Evolutionary conservation across 306 rosid genomes (phyloP).

Genomic region (Neltuma alba): DNA sequence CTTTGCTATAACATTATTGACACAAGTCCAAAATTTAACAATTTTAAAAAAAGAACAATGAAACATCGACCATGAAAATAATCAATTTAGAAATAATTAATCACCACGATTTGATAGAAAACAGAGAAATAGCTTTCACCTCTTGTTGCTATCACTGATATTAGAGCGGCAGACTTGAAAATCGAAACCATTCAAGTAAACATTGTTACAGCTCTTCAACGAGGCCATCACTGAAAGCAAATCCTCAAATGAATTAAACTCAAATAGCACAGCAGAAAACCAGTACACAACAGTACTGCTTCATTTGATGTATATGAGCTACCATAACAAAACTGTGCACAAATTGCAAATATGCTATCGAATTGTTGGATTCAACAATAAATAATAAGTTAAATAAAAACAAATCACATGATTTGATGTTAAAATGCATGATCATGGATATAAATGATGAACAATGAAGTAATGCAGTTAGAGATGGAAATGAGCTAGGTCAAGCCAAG

Average conservation of each 20-base stretch:
- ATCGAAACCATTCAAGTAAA: conserved; percentile 45
- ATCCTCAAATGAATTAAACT: background rate
- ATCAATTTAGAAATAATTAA: conserved; percentile 1
- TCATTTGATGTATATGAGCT: background rate
- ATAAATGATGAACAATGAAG: background rate
- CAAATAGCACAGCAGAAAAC: background rate
- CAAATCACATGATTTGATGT: background rate
- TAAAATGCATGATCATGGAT: background rate
- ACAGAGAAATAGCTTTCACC: conserved; percentile 35
- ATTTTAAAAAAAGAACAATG: background rate
- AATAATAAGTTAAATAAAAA: background rate
- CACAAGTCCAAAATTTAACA: background rate
- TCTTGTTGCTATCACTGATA: conserved; percentile 37
- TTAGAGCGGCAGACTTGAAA: conserved; percentile 54
- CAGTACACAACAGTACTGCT: background rate
- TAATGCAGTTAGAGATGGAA: background rate
- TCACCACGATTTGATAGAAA: background rate
- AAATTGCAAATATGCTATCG: background rate
- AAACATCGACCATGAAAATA: background rate
- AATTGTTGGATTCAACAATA: background rate
- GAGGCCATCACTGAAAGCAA: conserved; percentile 40
- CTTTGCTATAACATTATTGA: background rate
- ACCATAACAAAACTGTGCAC: background rate
- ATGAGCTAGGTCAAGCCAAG: too few species aligned
- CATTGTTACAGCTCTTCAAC: conserved; percentile 44